Evolutionary conservation across 345 rosid species (phyloP).

Genomic region (Boechera stricta): DNA sequence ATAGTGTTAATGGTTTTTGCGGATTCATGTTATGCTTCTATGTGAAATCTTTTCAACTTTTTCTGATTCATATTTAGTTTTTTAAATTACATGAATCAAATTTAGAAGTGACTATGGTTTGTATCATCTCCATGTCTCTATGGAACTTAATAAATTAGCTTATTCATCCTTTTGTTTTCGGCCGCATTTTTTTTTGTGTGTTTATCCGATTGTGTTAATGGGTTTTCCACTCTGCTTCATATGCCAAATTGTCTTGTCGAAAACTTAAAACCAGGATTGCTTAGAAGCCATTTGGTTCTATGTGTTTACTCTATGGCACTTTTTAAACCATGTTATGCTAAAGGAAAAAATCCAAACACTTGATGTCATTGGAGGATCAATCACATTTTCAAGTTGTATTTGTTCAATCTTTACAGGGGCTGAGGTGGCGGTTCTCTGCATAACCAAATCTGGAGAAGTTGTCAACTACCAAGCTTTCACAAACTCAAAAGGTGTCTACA

Average conservation of each 20-base stretch:
- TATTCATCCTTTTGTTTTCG: not conserved
- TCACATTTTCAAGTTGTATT: not conserved
- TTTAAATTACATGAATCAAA: not conserved
- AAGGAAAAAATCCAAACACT: not conserved
- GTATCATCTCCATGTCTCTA: not conserved
- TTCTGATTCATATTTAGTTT: conserved; percentile 4
- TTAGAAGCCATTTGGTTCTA: not conserved
- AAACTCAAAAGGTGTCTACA: conserved; percentile 77
- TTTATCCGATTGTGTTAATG: not conserved
- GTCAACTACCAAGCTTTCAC: conserved; percentile 94
- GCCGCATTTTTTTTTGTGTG: too few relatives aligned
- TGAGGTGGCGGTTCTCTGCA: conserved; percentile 97
- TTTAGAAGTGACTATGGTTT: not conserved
- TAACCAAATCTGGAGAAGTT: conserved; percentile 91
- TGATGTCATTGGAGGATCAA: not conserved
- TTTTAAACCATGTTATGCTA: not conserved
- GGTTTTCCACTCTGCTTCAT: not conserved
- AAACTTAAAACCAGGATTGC: not conserved
- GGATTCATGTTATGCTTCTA: conserved; percentile 11
- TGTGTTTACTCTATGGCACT: conserved; percentile 6
- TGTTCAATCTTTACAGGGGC: conserved; percentile 65
- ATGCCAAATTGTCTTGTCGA: not conserved
- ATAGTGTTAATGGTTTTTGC: not conserved
- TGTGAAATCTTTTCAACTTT: not conserved
- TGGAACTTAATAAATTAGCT: conserved; percentile 3